A percentile compares a stretch with the other conserved stretches of the same genome.
These are phyloP conservation scores for Claviceps cyperi DNA, from an alignment of 2,329 filamentous ascomycete genomes.

Conservation along the genomic window DNA sequence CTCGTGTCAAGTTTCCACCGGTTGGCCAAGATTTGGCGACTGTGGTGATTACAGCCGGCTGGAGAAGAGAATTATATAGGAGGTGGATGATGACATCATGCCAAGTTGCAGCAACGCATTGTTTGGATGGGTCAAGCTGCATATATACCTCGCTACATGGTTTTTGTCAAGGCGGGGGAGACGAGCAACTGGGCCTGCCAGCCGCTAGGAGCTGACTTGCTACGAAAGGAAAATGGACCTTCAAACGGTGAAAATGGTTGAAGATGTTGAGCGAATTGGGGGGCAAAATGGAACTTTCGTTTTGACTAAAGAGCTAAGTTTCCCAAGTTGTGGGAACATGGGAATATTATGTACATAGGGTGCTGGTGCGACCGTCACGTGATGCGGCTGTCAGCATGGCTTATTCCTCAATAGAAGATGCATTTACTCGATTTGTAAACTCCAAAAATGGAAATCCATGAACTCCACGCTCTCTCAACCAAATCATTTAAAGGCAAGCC, in stretches of 20 bases:
- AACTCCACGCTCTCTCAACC: constrained; percentile 16
- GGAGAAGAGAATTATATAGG: no score
- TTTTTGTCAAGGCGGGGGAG: neutral
- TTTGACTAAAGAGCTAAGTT: no score
- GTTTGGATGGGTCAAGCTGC: neutral
- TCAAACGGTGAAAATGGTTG: neutral
- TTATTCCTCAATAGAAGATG: no score
- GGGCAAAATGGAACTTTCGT: no score
- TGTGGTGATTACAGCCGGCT: no score
- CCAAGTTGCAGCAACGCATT: neutral
- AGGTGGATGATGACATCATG: no score
- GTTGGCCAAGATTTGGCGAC: no score
- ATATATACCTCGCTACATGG: neutral
- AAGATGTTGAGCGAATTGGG: no score
- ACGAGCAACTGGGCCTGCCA: neutral
- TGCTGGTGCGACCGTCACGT: no score
- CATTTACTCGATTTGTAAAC: neutral
- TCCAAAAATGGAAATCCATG: constrained; percentile 1
- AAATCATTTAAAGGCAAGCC: neutral
- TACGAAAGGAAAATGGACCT: neutral
- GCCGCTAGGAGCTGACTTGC: neutral
- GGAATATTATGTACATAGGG: no score
- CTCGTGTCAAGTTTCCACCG: neutral
- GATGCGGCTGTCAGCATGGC: no score
- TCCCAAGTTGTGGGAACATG: no score